These are phyloP conservation scores for Teunomyces pallodes DNA, from an alignment of 805 yeast genomes.

Conservation along the genomic window DNA sequence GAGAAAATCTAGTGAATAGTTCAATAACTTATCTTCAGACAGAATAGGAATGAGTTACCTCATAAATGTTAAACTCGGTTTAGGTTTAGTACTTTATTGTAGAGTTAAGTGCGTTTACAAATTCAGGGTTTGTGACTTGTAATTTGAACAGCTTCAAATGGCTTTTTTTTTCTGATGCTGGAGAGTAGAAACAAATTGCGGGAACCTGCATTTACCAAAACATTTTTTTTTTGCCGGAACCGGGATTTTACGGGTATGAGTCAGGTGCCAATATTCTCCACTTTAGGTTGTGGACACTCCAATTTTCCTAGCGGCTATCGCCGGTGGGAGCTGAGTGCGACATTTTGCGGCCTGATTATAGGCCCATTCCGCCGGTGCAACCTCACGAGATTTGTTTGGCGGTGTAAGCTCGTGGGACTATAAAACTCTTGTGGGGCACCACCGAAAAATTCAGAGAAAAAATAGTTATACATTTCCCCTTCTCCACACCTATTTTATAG, in stretches of 20 bases:
- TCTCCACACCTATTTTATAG: no score
- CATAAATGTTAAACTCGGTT: no score
- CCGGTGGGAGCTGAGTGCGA: neutral
- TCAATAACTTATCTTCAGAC: no score
- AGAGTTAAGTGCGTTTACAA: no score
- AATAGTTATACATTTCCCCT: no score
- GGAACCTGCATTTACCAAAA: no score
- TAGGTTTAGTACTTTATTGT: no score
- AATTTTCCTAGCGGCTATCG: neutral
- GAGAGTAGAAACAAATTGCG: neutral
- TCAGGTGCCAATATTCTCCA: slow-evolving; percentile 1
- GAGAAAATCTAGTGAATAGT: no score
- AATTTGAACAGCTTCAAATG: no score
- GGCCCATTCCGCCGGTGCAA: neutral
- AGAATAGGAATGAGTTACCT: no score
- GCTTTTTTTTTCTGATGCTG: no score
- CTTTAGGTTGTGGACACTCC: neutral
- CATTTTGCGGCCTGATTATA: neutral
- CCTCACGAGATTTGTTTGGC: neutral
- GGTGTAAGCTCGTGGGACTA: neutral
- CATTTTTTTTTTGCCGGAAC: neutral
- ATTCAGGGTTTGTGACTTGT: no score
- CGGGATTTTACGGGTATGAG: slow-evolving; percentile 1
- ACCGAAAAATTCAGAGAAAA: neutral
- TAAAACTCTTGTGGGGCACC: slow-evolving; percentile 4